phyloP scores from a whole-genome alignment of 2,329 filamentous ascomycete genomes.

The Myotisia sp. region DNA sequence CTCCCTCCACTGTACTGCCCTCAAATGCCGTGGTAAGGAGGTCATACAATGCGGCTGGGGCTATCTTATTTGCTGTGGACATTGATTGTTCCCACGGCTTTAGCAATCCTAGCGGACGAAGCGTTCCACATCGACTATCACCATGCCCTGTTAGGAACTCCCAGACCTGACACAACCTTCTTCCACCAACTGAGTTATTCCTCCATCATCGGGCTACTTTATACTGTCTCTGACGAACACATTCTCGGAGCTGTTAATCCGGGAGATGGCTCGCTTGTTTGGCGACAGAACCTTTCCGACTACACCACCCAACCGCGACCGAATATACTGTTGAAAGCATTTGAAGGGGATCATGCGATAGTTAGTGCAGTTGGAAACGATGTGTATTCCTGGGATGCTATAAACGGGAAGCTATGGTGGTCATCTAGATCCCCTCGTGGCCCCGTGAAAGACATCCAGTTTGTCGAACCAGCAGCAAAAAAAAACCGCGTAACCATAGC shows the following conservation, averaged over 20 bases:
- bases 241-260: conserved; percentile 83
- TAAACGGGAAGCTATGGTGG: conserved; percentile 69
- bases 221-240: conserved; percentile 72
- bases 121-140: conserved; percentile 88
- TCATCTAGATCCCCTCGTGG: conserved; percentile 44
- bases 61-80: conserved; percentile 26
- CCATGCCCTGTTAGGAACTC: conserved; percentile 71
- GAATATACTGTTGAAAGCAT: conserved; percentile 46
- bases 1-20: conserved; percentile 4
- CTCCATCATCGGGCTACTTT: conserved; percentile 78
- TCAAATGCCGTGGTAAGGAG: conserved; percentile 22
- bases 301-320: conserved; percentile 22
- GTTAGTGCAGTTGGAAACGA: conserved; percentile 56
- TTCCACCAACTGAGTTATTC: conserved; percentile 75
- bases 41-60: conserved; percentile 27
- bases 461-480: conserved; percentile 48
- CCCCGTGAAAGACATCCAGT: conserved; percentile 44
- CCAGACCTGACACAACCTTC: conserved; percentile 73
- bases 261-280: conserved; percentile 66
- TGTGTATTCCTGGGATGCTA: conserved; percentile 69
- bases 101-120: conserved; percentile 76
- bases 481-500: conserved; percentile 33
- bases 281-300: conserved; percentile 59
- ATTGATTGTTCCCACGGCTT: conserved; percentile 37
- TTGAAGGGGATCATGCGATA: conserved; percentile 64